Conservation (phyloP, 106 monocot genomes). For the Phalaenopsis equestris region DNA sequence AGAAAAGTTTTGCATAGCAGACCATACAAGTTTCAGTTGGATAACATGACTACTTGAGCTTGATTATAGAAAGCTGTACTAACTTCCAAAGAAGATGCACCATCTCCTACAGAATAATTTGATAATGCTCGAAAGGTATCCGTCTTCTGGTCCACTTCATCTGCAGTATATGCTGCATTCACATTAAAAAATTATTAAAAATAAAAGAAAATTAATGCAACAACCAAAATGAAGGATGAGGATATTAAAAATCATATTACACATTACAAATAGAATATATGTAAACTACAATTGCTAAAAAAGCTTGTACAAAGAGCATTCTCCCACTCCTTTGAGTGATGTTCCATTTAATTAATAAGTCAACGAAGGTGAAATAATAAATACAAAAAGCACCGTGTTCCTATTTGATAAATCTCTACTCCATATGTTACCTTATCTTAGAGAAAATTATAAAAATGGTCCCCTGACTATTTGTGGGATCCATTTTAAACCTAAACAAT, state of each 20-base stretch:
- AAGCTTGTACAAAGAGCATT: not conserved
- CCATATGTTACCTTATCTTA: not conserved
- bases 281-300: not conserved
- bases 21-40: not conserved
- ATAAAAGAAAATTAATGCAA: not conserved
- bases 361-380: not conserved
- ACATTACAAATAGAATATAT: not conserved
- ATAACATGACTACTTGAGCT: not conserved
- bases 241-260: not conserved
- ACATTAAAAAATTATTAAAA: not conserved
- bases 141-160: conserved; percentile 36
- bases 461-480: too few relatives aligned
- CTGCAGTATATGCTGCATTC: conserved; percentile 29
- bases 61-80: conserved; percentile 4
- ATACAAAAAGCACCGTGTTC: not conserved
- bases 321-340: not conserved
- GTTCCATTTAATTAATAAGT: not conserved
- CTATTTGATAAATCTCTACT: not conserved
- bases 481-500: too few relatives aligned
- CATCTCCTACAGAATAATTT: conserved; percentile 25
- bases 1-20: not conserved
- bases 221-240: not conserved
- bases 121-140: conserved; percentile 14
- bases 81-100: conserved; percentile 34
- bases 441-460: too few relatives aligned